phyloP scores from a whole-genome alignment of 1,284 basidiomycete species.

The Sphaerobolus stellatus region DNA sequence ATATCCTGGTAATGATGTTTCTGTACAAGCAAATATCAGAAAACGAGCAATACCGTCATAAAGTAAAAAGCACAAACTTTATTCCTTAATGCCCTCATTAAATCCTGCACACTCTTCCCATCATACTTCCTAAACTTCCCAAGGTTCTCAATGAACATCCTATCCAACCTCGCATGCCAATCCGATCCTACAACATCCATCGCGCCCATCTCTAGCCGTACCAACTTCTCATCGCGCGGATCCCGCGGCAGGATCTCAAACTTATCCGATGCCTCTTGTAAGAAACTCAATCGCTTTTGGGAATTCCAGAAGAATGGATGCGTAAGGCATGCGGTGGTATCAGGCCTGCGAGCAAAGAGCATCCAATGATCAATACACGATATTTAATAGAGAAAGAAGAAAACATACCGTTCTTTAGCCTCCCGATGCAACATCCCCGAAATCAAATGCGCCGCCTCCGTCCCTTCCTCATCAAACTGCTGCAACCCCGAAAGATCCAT shows the following conservation, averaged over 20 bases:
- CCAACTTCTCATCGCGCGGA: conserved; percentile 76
- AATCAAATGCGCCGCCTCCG: conserved; percentile 82
- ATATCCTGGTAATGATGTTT: conserved; percentile 99
- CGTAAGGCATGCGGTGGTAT: conserved; percentile 80
- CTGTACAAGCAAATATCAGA: conserved; percentile 39
- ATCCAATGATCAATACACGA: neutral
- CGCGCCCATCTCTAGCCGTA: conserved; percentile 74
- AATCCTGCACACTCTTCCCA: conserved; percentile 84
- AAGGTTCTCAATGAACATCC: conserved; percentile 87
- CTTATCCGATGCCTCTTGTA: conserved; percentile 95
- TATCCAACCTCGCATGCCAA: conserved; percentile 88
- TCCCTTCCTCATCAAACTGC: conserved; percentile 86
- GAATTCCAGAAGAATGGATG: conserved; percentile 99
- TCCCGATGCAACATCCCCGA: conserved; percentile 73
- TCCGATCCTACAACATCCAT: conserved; percentile 75
- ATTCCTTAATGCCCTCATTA: conserved; percentile 90
- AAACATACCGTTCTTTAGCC: conserved; percentile 60
- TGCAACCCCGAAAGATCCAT: conserved; percentile 71
- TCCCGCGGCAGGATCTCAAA: conserved; percentile 98
- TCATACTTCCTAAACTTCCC: conserved; percentile 98
- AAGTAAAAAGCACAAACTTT: conserved; percentile 60
- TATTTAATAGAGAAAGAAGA: conserved; percentile 24
- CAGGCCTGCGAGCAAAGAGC: conserved; percentile 57
- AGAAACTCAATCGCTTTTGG: conserved; percentile 81
- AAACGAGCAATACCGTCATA: neutral